Percentiles rank a stretch among this genome's conserved stretches.
Evolutionary conservation across 345 rosid genomes (phyloP).

Genomic region (Corchorus capsularis): DNA sequence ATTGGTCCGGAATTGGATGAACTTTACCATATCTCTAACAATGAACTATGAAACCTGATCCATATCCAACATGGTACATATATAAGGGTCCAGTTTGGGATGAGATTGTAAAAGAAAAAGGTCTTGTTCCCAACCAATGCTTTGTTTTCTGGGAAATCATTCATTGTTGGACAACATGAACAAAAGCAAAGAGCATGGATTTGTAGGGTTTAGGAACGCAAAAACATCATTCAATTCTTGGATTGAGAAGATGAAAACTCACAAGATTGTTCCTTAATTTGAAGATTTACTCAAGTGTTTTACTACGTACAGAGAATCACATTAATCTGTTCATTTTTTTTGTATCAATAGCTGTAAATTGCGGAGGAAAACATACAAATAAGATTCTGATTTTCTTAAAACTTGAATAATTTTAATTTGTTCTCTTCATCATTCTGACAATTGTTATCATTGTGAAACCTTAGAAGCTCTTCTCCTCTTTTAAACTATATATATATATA

Average conservation of each 20-base stretch:
- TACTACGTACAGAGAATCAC: neutral
- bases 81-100: conserved; percentile 37
- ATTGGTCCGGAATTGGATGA: too few relatives aligned
- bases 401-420: neutral
- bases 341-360: neutral
- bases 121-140: conserved; percentile 27
- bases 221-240: conserved; percentile 36
- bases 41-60: neutral
- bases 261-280: conserved; percentile 29
- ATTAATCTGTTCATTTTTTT: neutral
- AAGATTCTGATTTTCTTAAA: neutral
- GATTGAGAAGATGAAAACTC: conserved; percentile 32
- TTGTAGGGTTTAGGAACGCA: conserved; percentile 48
- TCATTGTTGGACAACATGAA: conserved; percentile 31
- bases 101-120: conserved; percentile 32
- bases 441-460: neutral
- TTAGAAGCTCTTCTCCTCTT: conserved; percentile 71
- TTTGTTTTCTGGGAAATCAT: conserved; percentile 13
- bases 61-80: too few relatives aligned
- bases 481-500: too few relatives aligned
- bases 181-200: conserved; percentile 50
- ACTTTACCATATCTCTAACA: too few relatives aligned
- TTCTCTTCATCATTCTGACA: conserved; percentile 43
- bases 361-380: neutral
- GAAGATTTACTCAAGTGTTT: neutral